A percentile compares a stretch with the other conserved stretches of the same genome.
These are phyloP conservation scores for Arthroderma sp. DNA, from an alignment of 2,329 filamentous ascomycete species.

Conservation along the genomic window DNA sequence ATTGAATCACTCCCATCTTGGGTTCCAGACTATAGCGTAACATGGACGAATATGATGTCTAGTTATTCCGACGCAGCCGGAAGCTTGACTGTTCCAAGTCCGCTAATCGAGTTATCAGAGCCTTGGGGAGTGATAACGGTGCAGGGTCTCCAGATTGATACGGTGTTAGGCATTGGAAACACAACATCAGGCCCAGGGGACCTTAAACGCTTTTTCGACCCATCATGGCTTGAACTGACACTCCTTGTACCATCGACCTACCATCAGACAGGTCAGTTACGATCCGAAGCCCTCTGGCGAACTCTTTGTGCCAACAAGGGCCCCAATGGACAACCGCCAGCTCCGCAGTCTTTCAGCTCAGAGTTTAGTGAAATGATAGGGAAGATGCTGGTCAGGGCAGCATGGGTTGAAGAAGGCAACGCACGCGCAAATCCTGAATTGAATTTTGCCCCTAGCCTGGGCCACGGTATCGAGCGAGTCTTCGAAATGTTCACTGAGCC, in stretches of 20 bases:
- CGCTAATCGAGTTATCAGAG: background rate
- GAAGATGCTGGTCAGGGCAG: slow-evolving; percentile 8
- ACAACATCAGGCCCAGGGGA: slow-evolving; percentile 5
- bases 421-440: slow-evolving; percentile 1
- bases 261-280: slow-evolving; percentile 7
- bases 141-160: slow-evolving; percentile 10
- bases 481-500: background rate
- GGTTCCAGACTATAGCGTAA: slow-evolving; percentile 11
- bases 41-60: slow-evolving; percentile 9
- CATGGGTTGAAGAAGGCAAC: slow-evolving; percentile 1
- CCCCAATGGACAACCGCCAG: background rate
- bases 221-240: slow-evolving; percentile 10
- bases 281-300: slow-evolving; percentile 13
- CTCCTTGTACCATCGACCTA: slow-evolving; percentile 9
- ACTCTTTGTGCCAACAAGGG: slow-evolving; percentile 11
- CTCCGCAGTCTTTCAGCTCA: slow-evolving; percentile 7
- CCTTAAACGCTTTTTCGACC: slow-evolving; percentile 11
- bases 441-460: background rate
- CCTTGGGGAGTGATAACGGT: slow-evolving; percentile 7
- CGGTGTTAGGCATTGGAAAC: slow-evolving; percentile 8
- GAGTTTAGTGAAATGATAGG: slow-evolving; percentile 11
- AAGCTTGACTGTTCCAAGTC: slow-evolving; percentile 3
- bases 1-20: slow-evolving; percentile 11
- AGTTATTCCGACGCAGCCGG: slow-evolving; percentile 4
- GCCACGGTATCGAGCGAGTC: background rate